Evolutionary conservation across 2,329 filamentous ascomycete species (phyloP), one percentile per base, ranked within the genome.

Genomic region (Huntiella moniliformis): DNA sequence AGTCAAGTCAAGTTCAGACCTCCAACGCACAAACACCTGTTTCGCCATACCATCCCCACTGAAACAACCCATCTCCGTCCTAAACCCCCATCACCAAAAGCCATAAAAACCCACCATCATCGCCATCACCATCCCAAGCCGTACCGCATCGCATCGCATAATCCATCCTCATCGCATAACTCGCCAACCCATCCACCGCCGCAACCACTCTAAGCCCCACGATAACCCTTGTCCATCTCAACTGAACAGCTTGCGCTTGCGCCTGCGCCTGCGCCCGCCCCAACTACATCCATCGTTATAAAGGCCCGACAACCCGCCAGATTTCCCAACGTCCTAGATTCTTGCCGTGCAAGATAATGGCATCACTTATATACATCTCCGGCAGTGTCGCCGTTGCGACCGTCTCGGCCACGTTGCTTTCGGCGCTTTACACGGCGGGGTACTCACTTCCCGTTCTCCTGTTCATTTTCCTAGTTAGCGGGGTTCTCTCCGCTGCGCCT

Each of bases 361-460:
- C 22, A 3, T 28, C 22, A 2, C 22, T 28, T 10, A 28, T 28
- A 3, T 8, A 28, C 1, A 3, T 28, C 2, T 6, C 22, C 6
- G 22, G 22, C 22, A 28, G 22, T 28, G 3, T 33, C n/a, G 34
- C 44, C 33, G 16, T 39, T 11, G 17, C 44, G 11, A 34, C 39
- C 11, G 32, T 32, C 32, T 13, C 32, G 2, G 3, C 44, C 18
- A 45, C 42, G 1, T 16, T 34, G 4, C 36, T 41, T 3, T 38
- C 45, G n/a, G 37, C 47, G 13, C 17, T 34, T 2, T 42, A 31
- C 17, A 44, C 44, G 2, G 41, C 44, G 1, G 38, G 39, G 7
- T 34, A 44, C 22, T 41, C 48, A 3, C 34, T 47, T 3, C 36
- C 54, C 43, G 12, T 45, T 32, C 34, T 46, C 16, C 31, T 34